These are phyloP conservation scores for Coniochaeta prunicola DNA, from an alignment of 2,329 filamentous ascomycete genomes.

Conservation along the genomic window DNA sequence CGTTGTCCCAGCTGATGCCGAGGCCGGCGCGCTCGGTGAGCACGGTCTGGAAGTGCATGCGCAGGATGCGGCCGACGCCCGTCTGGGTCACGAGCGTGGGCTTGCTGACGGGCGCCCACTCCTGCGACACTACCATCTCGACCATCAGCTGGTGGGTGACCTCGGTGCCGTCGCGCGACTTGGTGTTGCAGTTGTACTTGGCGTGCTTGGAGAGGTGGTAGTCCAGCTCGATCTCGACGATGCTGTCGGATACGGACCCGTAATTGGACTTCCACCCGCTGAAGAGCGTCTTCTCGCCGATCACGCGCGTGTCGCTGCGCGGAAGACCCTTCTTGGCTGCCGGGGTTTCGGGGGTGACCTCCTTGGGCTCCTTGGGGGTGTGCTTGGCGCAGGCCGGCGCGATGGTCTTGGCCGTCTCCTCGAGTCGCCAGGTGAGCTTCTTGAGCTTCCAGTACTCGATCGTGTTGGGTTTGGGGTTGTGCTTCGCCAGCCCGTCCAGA, in stretches of 20 bases:
- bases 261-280: constrained; percentile 80
- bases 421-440: constrained; percentile 87
- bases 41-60: constrained; percentile 81
- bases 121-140: constrained; percentile 90
- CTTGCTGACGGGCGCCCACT: constrained; percentile 69
- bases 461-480: constrained; percentile 61
- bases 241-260: constrained; percentile 38
- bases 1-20: constrained; percentile 95
- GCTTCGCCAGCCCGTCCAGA: constrained; percentile 75
- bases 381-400: constrained; percentile 78
- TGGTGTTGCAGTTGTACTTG: constrained; percentile 71
- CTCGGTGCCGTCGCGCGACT: constrained; percentile 65
- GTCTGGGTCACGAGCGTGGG: constrained; percentile 69
- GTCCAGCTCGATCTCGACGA: constrained; percentile 74
- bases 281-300: constrained; percentile 77
- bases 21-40: constrained; percentile 80
- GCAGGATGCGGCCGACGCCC: constrained; percentile 79
- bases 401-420: constrained; percentile 75
- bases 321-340: constrained; percentile 55
- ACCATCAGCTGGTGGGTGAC: constrained; percentile 81
- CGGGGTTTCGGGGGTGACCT: constrained; percentile 20
- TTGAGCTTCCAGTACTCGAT: constrained; percentile 80
- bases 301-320: constrained; percentile 67
- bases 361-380: constrained; percentile 42
- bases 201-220: constrained; percentile 54